These are phyloP conservation scores for Mucor velutinosus DNA, from an alignment of 371 early-diverging fungal genomes.

Conservation along the genomic window DNA sequence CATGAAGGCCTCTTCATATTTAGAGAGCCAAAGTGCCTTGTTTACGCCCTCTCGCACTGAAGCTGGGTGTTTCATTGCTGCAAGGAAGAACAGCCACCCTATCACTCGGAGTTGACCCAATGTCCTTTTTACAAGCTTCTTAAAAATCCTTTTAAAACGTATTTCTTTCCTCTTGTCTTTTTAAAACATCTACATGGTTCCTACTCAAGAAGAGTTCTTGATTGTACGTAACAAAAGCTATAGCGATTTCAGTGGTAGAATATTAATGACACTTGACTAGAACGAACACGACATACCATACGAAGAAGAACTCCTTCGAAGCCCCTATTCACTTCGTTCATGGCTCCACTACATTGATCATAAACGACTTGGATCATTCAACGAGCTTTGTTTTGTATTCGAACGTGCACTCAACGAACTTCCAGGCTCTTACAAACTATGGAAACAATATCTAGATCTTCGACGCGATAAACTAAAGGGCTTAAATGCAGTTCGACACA, in stretches of 20 bases:
- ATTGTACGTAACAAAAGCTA: conserved; percentile 14
- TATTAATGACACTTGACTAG: conserved; percentile 26
- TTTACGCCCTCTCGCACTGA: no score
- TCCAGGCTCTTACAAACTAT: conserved; percentile 95
- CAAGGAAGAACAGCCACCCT: no score
- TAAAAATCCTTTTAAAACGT: no score
- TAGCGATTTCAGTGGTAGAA: background rate
- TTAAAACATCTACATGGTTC: conserved; percentile 2
- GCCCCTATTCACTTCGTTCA: conserved; percentile 77
- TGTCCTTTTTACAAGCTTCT: no score
- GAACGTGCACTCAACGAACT: conserved; percentile 88
- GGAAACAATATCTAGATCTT: conserved; percentile 88
- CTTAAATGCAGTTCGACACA: conserved; percentile 49
- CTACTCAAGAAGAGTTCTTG: conserved; percentile 23
- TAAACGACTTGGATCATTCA: conserved; percentile 59
- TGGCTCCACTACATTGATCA: conserved; percentile 94
- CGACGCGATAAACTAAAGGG: conserved; percentile 59
- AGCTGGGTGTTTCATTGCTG: no score
- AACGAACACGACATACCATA: conserved; percentile 75
- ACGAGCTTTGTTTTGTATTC: conserved; percentile 66
- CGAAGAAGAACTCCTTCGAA: conserved; percentile 90
- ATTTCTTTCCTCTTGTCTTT: no score
- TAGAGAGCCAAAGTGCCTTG: no score
- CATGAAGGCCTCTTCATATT: no score
- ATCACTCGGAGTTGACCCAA: no score